Evolutionary conservation across 805 yeast species (phyloP), one percentile per base, ranked within the genome.

Genomic region (Scheffersomyces lignosus): DNA sequence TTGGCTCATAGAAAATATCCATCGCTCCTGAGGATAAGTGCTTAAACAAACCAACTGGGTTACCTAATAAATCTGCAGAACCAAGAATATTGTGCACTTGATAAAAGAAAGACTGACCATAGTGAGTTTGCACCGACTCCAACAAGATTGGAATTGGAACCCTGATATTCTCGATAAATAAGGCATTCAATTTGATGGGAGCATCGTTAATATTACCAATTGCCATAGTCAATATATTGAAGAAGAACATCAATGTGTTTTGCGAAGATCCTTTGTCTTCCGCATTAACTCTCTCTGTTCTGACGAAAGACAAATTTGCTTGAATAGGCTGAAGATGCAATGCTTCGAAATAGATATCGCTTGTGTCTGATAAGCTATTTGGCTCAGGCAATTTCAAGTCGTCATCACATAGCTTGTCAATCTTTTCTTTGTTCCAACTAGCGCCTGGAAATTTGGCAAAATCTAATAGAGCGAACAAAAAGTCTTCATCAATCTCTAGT

Each of bases 201-300:
- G 99, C 99, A 60, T 93, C 97, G 56, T 91, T 91, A 42, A 95
- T 87, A 58, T 91, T 93, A 17, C 98, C 99, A 44, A 93, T 78
- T 0, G 99, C 96, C 97, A 91, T 90, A 0, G 97, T 89, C 41
- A 93, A 67, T 26, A 91, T 81, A 57, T 93, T 88, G 47, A 87
- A 71, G 44, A 88, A 79, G 58, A 86, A 84, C 75, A 83, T 76
- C 33, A 90, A 56, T 0, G 93, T 70, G 45, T 81, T 83, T 31
- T 79, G 81, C 2, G 85, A 66, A 2, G 75, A 58, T 0, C 70
- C 64, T 9, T 81, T 75, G 37, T 81, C 87, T 37, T 79, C 85
- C 4, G 77, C 80, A 53, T 80, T 78, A 22, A 83, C 71, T 38
- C 87, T 68, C 51, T 89, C 96, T 0, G 96, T 87, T 44, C 98